A percentile compares a stretch with the other conserved stretches of the same genome.
These are phyloP conservation scores for Naematelia encephala DNA, from an alignment of 768 basidiomycete genomes.

Conservation along the genomic window DNA sequence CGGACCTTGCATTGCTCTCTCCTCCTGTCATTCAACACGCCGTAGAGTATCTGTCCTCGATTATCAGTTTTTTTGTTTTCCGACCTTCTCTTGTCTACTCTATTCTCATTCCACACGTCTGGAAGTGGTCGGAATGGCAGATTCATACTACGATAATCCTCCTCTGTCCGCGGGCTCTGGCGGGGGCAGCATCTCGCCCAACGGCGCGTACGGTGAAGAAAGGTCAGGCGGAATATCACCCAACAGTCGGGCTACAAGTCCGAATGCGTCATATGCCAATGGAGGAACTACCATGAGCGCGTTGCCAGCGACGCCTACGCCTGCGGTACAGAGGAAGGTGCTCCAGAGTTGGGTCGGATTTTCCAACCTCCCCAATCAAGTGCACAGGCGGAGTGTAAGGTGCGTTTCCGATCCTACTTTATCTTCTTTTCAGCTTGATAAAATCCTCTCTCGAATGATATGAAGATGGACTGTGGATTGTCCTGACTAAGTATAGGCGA, in stretches of 20 bases:
- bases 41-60: too few species aligned
- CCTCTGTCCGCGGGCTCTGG: conserved; percentile 18
- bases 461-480: background rate
- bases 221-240: background rate
- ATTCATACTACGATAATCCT: conserved; percentile 33
- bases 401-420: conserved; percentile 56
- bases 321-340: conserved; percentile 39
- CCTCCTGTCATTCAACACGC: conserved; percentile 7
- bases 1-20: conserved; percentile 3
- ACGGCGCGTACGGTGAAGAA: background rate
- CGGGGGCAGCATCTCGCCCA: conserved; percentile 10
- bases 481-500: conserved; percentile 24
- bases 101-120: background rate
- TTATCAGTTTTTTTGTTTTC: background rate
- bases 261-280: background rate
- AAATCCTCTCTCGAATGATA: background rate
- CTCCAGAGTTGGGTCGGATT: conserved; percentile 55
- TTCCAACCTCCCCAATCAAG: conserved; percentile 98
- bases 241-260: conserved; percentile 4
- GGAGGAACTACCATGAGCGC: background rate
- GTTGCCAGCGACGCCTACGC: background rate
- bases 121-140: conserved; percentile 19
- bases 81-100: conserved; percentile 3
- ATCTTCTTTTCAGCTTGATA: background rate
- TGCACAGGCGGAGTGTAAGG: conserved; percentile 95